Evolutionary conservation across 495 filamentous ascomycete genomes (phyloP).

Genomic region (Xeromyces bisporus): DNA sequence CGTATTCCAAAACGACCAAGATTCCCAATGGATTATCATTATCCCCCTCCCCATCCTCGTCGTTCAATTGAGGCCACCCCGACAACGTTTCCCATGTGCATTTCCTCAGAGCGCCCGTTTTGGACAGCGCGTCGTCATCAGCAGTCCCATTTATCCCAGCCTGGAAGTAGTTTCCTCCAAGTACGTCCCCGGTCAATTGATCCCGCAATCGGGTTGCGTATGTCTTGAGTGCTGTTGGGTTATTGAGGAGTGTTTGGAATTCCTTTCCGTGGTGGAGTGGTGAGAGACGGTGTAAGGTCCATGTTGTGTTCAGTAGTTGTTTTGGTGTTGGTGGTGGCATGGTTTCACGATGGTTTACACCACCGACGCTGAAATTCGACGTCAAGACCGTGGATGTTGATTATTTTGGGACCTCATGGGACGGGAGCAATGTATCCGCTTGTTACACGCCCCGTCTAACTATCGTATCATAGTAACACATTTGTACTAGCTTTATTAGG

Average conservation of each 20-base stretch:
- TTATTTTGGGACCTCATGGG: too few species aligned
- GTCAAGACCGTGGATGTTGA: too few species aligned
- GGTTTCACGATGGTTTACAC: too few species aligned
- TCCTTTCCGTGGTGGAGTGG: conserved; percentile 33
- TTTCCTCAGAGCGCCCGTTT: conserved; percentile 27
- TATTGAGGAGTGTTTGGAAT: conserved; percentile 20
- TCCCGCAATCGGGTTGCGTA: conserved; percentile 36
- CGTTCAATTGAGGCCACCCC: conserved; percentile 4
- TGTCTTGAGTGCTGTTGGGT: conserved; percentile 21
- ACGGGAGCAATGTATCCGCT: too few species aligned
- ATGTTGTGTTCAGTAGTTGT: conserved; percentile 38
- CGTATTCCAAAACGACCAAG: conserved; percentile 30
- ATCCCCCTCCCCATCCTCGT: conserved; percentile 1
- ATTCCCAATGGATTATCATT: conserved; percentile 15
- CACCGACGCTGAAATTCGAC: too few species aligned
- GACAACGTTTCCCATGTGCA: conserved; percentile 32
- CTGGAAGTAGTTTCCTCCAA: conserved; percentile 25
- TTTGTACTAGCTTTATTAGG: too few species aligned
- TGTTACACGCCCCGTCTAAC: too few species aligned
- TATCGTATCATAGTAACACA: too few species aligned
- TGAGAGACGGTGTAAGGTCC: conserved; percentile 38
- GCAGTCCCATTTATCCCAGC: conserved; percentile 4
- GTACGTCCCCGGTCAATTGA: conserved; percentile 33
- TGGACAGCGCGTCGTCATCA: conserved; percentile 24
- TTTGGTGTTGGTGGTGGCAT: conserved; percentile 14